Base-by-base conservation (phyloP, 2,329 filamentous ascomycete genomes). In the Didymella sp. region DNA sequence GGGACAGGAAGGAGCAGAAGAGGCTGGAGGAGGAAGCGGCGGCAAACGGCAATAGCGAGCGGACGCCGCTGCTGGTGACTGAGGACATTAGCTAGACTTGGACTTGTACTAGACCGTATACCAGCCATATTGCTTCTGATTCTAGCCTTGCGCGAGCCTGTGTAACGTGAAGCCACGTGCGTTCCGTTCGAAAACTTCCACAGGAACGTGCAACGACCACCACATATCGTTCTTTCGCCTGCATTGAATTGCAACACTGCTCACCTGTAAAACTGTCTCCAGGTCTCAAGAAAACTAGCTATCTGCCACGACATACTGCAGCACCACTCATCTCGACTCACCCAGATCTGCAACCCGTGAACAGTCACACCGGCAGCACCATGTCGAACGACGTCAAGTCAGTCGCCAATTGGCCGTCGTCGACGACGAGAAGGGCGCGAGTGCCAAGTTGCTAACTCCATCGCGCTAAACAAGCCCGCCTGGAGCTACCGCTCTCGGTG, bases 1-100 rank as follows among this genome's bases (percentile, higher is more conserved):
- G 80, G 56, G 78, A 79, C 25, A 67, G 71, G 33, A 68, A 70
- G 53, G 69, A 65, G 51, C 67, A 64, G 48, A 75, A 73, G 58
- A 35, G 38, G 41, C 45, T 58, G 12, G 50, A 54, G 27, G 22
- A 52, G 15, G 55, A 52, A 33, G 44, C 47, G 1, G 33, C 33
- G 3, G 46, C 40, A 2, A 24, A 50, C 25, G 38, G 33, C 3
- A 31, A 30, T 30, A 58, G 40, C 46, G 56, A 58, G 50, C 41
- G 40, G 11, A 49, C 46, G 49, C 30, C 38, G 19, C 21, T 51
- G 40, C 7, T 56, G 33, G 54, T 43, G 17, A 55, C 48, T 1
- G 54, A 57, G 31, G 48, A 57, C 5, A 25, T 57, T 27, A 52
- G 31, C 31, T 57, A 52, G 54, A 43, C 6, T 17, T 28, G 13